These are phyloP conservation scores for Anthostomella pinea DNA, from an alignment of 2,329 filamentous ascomycete genomes.

Conservation along the genomic window DNA sequence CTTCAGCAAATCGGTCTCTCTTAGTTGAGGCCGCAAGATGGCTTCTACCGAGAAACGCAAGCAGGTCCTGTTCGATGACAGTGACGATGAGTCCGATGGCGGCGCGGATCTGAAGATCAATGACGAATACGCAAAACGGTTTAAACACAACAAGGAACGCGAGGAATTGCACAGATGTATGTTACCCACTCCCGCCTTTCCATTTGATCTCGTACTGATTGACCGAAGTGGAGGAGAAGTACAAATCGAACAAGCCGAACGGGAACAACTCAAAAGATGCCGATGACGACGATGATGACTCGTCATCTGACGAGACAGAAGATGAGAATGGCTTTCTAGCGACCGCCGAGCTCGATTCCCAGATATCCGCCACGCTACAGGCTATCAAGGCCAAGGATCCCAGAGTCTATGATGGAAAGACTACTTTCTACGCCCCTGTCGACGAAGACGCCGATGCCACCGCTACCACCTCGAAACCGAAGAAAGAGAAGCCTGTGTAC, in stretches of 20 bases:
- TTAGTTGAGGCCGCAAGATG: constrained; percentile 29
- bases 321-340: constrained; percentile 87
- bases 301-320: constrained; percentile 73
- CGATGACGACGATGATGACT: constrained; percentile 59
- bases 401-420: constrained; percentile 77
- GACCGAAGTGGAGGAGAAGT: constrained; percentile 82
- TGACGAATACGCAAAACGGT: constrained; percentile 80
- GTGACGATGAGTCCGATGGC: constrained; percentile 47
- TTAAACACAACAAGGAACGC: constrained; percentile 96
- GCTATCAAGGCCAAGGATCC: constrained; percentile 92
- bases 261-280: constrained; percentile 42
- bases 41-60: constrained; percentile 32
- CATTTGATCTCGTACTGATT: constrained; percentile 10
- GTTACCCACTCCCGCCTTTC: constrained; percentile 25
- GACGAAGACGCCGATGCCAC: constrained; percentile 42
- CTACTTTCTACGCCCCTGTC: constrained; percentile 71
- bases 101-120: constrained; percentile 72
- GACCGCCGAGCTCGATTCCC: constrained; percentile 78
- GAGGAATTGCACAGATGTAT: constrained; percentile 74
- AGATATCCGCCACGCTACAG: constrained; percentile 82
- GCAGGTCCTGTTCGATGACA: constrained; percentile 55
- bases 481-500: constrained; percentile 80
- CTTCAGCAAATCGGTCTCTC: too few relatives aligned
- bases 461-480: constrained; percentile 38
- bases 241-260: constrained; percentile 46